Percentiles rank a stretch among this genome's conserved stretches.
Evolutionary conservation across 768 basidiomycete genomes (phyloP).

Genomic region (Dioszegia crocea): DNA sequence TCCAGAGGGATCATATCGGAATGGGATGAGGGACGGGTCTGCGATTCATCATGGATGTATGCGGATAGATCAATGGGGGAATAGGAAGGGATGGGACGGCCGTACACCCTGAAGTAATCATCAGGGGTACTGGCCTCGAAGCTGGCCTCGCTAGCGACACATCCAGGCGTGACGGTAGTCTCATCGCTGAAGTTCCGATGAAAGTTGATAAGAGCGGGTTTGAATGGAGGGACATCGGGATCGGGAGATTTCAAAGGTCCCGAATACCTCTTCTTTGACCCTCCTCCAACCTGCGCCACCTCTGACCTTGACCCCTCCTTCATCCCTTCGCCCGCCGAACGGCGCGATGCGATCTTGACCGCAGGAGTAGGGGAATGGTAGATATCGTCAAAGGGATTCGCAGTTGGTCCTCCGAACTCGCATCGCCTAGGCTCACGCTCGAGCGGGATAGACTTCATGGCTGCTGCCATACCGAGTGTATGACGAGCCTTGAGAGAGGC

Average conservation of each 20-base stretch:
- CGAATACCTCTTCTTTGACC: background rate
- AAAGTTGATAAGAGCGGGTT: constrained; percentile 33
- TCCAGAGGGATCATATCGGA: background rate
- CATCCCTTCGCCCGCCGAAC: background rate
- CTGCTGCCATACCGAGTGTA: constrained; percentile 21
- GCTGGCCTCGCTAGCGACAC: constrained; percentile 22
- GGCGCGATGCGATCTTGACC: background rate
- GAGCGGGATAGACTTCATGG: constrained; percentile 25
- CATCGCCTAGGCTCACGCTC: constrained; percentile 20
- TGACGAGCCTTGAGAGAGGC: constrained; percentile 19
- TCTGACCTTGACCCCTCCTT: background rate
- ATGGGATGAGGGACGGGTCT: background rate
- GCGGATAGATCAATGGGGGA: background rate
- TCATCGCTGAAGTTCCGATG: constrained; percentile 1
- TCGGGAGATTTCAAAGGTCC: background rate
- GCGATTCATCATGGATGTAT: background rate
- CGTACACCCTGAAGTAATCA: constrained; percentile 26
- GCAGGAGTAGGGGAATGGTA: constrained; percentile 23
- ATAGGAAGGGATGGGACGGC: background rate
- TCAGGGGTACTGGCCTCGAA: constrained; percentile 26
- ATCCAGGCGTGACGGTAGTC: constrained; percentile 13
- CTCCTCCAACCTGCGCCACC: background rate
- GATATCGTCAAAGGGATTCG: constrained; percentile 32
- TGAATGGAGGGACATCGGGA: constrained; percentile 9
- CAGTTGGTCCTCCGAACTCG: constrained; percentile 15